Base-by-base conservation (phyloP, 345 rosid species). In the Bretschneidera sinensis region DNA sequence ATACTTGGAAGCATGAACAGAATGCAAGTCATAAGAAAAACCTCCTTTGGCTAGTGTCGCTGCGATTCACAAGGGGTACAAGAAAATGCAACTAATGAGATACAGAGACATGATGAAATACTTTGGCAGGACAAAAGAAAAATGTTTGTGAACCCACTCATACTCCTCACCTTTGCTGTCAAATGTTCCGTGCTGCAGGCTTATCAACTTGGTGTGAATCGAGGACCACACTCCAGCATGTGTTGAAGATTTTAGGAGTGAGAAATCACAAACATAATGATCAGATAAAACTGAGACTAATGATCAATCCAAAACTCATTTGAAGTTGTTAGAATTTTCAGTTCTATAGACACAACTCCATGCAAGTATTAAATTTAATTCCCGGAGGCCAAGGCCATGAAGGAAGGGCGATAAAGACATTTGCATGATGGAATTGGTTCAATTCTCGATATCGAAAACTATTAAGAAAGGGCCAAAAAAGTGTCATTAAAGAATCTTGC, bases 21-120 rank as follows among this genome's bases (percentile, higher is more conserved):
- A 39, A 5, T 8, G 33, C 33, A 28, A 2, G 11, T 84, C 80
- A 90, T 66, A 94, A 66, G 85, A 94, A 94, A 79, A 94, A 94
- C 67, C 99, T 86, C 69, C 99, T 84, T 59, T 96, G 72, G 83
- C 95, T 94, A 4, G 96, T 90, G 69, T 88, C 96, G 85, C 99
- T 87, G 73, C 22, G 34, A 67, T 9, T 60, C 31, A 33, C 31
- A 70, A 43, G 57, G 21, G 43, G 23, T 48, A 49, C 57, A 50
- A 63, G 6, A 49, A 5, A 54, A 45, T 31, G 21, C 1, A 49
- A 50, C 7, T 17, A 18, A 28, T 51, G 9, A 21, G 23, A 45
- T 1, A 7, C 34, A 19, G 11, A 35, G 18, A 16, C 54, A 31
- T 43, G 22, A 57, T 45, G 11, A 3, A 5, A 19, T 28, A 43